Conservation (phyloP, 352 stramenopile species). For the Globisporangium orthogonon region DNA sequence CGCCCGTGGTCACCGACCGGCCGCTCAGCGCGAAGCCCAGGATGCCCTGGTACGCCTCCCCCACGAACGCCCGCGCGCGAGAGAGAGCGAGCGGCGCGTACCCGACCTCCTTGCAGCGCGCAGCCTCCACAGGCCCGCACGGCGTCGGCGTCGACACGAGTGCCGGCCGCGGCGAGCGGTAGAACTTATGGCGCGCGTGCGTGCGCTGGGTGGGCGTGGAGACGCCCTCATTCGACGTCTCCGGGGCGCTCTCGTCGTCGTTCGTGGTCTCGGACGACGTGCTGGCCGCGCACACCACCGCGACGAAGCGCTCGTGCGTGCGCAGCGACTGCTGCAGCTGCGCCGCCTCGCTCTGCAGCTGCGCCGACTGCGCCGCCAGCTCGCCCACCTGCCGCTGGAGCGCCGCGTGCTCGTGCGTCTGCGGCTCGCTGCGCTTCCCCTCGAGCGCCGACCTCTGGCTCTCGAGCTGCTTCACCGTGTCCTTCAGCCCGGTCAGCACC, state of each 20-base stretch:
- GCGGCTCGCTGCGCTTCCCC: not conserved
- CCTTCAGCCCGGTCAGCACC: slow-evolving; percentile 37
- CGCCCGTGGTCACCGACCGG: slow-evolving; percentile 35
- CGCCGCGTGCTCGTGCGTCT: slow-evolving; percentile 16
- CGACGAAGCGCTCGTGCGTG: slow-evolving; percentile 34
- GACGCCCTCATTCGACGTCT: slow-evolving; percentile 32
- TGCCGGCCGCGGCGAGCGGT: slow-evolving; percentile 25
- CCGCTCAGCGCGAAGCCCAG: slow-evolving; percentile 50
- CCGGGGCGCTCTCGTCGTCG: slow-evolving; percentile 12
- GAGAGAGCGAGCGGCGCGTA: slow-evolving; percentile 14
- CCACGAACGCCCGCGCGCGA: slow-evolving; percentile 19
- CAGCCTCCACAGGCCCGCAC: slow-evolving; percentile 1
- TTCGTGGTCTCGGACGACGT: slow-evolving; percentile 8
- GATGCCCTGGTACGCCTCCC: slow-evolving; percentile 41
- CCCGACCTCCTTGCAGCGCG: slow-evolving; percentile 6
- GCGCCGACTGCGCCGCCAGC: slow-evolving; percentile 31
- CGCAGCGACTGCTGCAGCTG: slow-evolving; percentile 35
- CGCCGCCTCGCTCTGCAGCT: slow-evolving; percentile 34
- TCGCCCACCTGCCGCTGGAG: slow-evolving; percentile 30
- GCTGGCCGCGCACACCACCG: slow-evolving; percentile 23
- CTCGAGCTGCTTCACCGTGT: slow-evolving; percentile 54
- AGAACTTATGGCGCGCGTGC: slow-evolving; percentile 20
- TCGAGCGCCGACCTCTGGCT: slow-evolving; percentile 32
- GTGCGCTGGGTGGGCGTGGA: slow-evolving; percentile 13
- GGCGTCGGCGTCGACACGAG: slow-evolving; percentile 8